Base-by-base conservation (phyloP, 1,284 basidiomycete genomes). In the Trichosporon sp. region DNA sequence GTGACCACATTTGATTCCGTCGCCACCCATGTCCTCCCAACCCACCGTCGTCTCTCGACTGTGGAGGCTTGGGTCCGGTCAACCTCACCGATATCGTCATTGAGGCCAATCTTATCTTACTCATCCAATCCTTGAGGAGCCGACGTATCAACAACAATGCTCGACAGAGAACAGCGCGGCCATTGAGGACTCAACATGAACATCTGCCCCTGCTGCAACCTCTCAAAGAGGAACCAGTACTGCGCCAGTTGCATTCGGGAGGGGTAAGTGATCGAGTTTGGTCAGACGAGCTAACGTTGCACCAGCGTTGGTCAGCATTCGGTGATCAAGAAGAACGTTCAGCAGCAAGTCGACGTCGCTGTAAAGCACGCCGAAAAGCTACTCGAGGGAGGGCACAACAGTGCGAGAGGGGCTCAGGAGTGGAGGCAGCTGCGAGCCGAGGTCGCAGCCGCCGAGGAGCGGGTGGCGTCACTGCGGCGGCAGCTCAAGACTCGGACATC, bases 341-440 rank as follows among this genome's bases (percentile, higher is more conserved):
- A 70, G 29, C 32, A 67, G 1, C 72, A 74, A 29, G 70, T 70
- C 3, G 66, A 67, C 25, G 63, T 62, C 3, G 68, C 75, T 1
- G 66, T 70, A 9, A n/a, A 34, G 3, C 70, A 68, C 21, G 69
- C 75, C 13, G 56, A 68, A 32, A 56, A 44, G 11, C 67, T 73
- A 5, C 70, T 74, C 2, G 58, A 67, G 12, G 67, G 73, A 23
- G 38, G 64, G 60, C n/a, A 70, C 63, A n/a, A 47, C 53, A 2
- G 44, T 7, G 11, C 32, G 13, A 53, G 32, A 25, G 71, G 71
- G 1, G 65, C 73, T 1, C 51, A 64, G 0, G 70, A 66, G 23
- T 81, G 79, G 79, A 68, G 78, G 6, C 38, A 70, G 35, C 73
- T 82, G 2, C 72, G 79, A 1, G 76, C 79, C 0, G 72, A 75